phyloP scores from a whole-genome alignment of 768 basidiomycete species.

The Clavaria fumosa region DNA sequence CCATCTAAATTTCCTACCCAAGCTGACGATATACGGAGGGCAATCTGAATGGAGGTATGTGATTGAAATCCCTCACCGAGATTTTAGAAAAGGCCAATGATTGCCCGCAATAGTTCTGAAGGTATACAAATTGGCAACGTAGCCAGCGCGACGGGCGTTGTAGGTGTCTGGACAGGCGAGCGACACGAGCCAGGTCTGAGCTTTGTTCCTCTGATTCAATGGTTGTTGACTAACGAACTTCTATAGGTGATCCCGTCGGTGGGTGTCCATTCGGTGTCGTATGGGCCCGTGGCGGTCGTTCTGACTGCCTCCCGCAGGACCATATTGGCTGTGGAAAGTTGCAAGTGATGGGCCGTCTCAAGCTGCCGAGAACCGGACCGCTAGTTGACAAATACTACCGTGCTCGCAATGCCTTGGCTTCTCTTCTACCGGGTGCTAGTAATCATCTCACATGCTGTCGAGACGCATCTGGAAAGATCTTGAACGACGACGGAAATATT shows the following conservation, averaged over 20 bases:
- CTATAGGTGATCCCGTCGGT: constrained; percentile 53
- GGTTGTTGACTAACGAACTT: constrained; percentile 2
- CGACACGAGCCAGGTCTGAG: constrained; percentile 36
- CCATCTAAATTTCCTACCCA: constrained; percentile 15
- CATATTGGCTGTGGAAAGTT: constrained; percentile 62
- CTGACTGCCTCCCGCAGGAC: constrained; percentile 28
- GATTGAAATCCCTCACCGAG: not conserved
- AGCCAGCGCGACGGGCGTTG: constrained; percentile 49
- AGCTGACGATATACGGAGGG: constrained; percentile 38
- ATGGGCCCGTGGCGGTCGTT: not conserved
- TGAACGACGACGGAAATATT: too few species aligned
- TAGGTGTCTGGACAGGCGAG: constrained; percentile 55
- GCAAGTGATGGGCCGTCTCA: too few species aligned
- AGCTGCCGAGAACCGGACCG: too few species aligned
- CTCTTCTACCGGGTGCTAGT: too few species aligned
- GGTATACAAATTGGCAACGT: constrained; percentile 52
- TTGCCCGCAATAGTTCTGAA: constrained; percentile 39
- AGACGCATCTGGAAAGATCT: too few species aligned
- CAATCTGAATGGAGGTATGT: constrained; percentile 45
- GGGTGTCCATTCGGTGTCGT: too few species aligned
- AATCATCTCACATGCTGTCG: too few species aligned
- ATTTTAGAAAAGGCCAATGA: not conserved
- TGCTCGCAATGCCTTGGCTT: too few species aligned
- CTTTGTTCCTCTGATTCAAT: not conserved
- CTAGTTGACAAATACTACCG: too few species aligned